Evolutionary conservation across 345 rosid species (phyloP).

Genomic region (Corchorus olitorius): DNA sequence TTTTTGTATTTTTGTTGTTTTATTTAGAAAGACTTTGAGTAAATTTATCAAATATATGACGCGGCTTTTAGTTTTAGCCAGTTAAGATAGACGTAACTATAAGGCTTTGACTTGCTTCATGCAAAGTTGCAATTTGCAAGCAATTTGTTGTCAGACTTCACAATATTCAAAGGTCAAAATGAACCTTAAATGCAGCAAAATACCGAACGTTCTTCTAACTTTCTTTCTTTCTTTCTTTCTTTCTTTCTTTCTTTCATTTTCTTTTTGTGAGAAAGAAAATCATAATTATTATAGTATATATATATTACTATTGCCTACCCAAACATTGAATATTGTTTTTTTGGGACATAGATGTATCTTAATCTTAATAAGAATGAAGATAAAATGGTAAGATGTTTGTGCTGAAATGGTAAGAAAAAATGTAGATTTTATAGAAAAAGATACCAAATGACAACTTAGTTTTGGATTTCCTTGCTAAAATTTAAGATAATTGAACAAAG

Average conservation of each 20-base stretch:
- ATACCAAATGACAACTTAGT: too few relatives aligned
- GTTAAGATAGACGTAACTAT: neutral
- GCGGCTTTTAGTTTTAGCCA: constrained; percentile 2
- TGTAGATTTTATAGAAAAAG: too few relatives aligned
- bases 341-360: too few relatives aligned
- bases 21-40: neutral
- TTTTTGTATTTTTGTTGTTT: constrained; percentile 4
- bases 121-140: too few relatives aligned
- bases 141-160: neutral
- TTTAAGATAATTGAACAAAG: too few relatives aligned
- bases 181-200: neutral
- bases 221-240: neutral
- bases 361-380: too few relatives aligned
- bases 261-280: neutral
- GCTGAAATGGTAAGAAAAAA: too few relatives aligned
- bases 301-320: too few relatives aligned
- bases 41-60: neutral
- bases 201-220: neutral
- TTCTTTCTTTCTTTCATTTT: neutral
- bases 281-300: neutral
- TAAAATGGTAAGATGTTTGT: too few relatives aligned
- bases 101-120: neutral
- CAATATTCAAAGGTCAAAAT: constrained; percentile 3
- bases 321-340: too few relatives aligned
- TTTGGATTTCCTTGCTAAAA: too few relatives aligned